Evolutionary conservation across 1,284 basidiomycete species (phyloP), one percentile per base, ranked within the genome.

Genomic region (Trichosporon faecale): DNA sequence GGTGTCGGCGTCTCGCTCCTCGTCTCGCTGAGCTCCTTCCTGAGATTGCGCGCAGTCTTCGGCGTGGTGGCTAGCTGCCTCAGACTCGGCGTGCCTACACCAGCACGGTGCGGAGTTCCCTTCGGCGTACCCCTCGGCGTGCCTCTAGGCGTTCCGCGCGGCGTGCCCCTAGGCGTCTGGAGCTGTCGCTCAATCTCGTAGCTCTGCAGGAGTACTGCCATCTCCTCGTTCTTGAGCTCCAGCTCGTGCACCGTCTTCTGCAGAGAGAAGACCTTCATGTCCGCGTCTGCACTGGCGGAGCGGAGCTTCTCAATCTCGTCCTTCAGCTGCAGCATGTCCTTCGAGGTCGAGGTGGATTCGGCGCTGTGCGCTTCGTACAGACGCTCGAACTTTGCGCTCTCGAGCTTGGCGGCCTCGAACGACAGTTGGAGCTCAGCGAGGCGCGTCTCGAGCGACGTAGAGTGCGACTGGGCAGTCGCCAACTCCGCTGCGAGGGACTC

Each of bases 351-450:
- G 49, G 12, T 9, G 9, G 49, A 11, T 3, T 31, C 57, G 27
- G 27, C 27, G 29, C 18, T 33, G 57, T 61, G 27, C 14, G 27
- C 35, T 44, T 52, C 33, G 35, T 27, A 35, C 21, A 37, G 31
- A 33, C 55, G 35, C 55, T 29, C 52, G 52, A 40, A 57, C 66
- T 63, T 14, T 37, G 23, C 8, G 57, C 16, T 5, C 11, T 57
- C 52, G 9, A 57, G 29, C 52, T 70, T 37, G 18, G 73, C 27
- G 8, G 71, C 71, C 0, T 68, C 66, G 6, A 79, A 60, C 49
- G 77, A 68, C 8, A 69, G 57, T 14, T 64, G 57, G 16, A 78
- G 66, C n/a, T 65, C 70, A 11, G 74, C 72, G 49, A 77, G 74
- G 31, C 64, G 52, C 16, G 61, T 33, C 29, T 74, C 75, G 27